Evolutionary conservation across 176 grass and related monocot species (phyloP), one percentile per base, ranked within the genome.

Genomic region (Dendrocalamus sinicus): DNA sequence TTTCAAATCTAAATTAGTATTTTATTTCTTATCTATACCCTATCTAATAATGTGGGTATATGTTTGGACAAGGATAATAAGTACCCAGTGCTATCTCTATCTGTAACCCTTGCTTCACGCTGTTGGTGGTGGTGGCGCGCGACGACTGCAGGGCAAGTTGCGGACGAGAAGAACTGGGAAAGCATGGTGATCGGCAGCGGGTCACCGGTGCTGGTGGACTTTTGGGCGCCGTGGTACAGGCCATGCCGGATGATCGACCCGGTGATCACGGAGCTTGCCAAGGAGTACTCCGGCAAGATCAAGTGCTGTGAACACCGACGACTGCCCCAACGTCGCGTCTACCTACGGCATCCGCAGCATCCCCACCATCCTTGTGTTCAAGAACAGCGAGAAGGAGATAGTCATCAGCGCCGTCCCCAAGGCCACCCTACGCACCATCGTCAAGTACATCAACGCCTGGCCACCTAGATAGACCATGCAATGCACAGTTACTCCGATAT

Each of bases 221-320:
- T 98, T 78, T 98, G 93, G 96, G 93, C 96, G 46, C 96, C 96
- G 73, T 98, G 96, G 96, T 98, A 93, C 84, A 93, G 96, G 6
- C 96, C 96, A 14, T 95, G 96, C 91, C 68, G 90, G 83, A 95
- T 94, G 93, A 95, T 98, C 32, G 91, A 89, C 45, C 93, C 96
- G 85, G 88, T 95, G 77, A 95, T 94, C 57, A 88, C 92, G 26
- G 96, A 98, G 68, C 78, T 98, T 66, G 93, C 96, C 16, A 92
- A 94, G 80, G 96, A 95, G 22, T 98, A 98, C 70, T 88, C 81
- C 0, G 96, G 96, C 2, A 91, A 92, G 87, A 88, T 95, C 60
- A 84, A 58, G 50, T 95, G 93, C 82, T 94, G 88, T 93, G 24
- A 98, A 98, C 96, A 98, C 93, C 7, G 96, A 95, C 77, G 90